Evolutionary conservation across 139 green algal genomes (phyloP).

Genomic region (Protoeuglena noctilucae): DNA sequence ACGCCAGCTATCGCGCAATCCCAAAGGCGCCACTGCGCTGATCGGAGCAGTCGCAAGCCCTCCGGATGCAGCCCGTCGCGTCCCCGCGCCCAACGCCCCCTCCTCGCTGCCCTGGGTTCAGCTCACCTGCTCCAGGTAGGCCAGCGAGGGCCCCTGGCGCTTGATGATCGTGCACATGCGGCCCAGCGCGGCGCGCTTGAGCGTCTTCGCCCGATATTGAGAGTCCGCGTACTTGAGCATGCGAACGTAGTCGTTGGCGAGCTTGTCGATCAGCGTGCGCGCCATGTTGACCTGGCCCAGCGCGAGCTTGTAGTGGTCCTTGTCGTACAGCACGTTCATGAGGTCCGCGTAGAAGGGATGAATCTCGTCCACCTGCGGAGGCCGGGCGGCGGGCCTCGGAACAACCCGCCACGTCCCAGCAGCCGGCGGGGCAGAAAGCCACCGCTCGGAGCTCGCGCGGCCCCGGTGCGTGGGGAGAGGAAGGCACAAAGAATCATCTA

Average conservation of each 20-base stretch:
- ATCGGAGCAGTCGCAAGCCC: too few relatives aligned
- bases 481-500: too few relatives aligned
- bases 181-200: slow-evolving; percentile 91
- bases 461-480: too few relatives aligned
- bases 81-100: too few relatives aligned
- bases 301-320: slow-evolving; percentile 99
- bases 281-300: slow-evolving; percentile 90
- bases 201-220: slow-evolving; percentile 95
- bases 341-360: slow-evolving; percentile 97
- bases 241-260: slow-evolving; percentile 91
- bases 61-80: too few relatives aligned
- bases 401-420: too few relatives aligned
- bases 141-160: slow-evolving; percentile 67
- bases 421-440: too few relatives aligned
- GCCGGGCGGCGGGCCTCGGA: background rate
- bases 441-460: too few relatives aligned
- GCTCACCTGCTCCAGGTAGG: slow-evolving; percentile 88
- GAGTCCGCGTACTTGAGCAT: slow-evolving; percentile 98
- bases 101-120: too few relatives aligned
- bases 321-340: slow-evolving; percentile 98
- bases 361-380: slow-evolving; percentile 71
- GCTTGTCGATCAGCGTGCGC: slow-evolving; percentile 78
- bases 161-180: slow-evolving; percentile 99
- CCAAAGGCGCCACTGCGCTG: too few relatives aligned
- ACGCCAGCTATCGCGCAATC: too few relatives aligned